Percentiles rank a stretch among this genome's conserved stretches.
These are phyloP conservation scores for Botryosphaeria dothidea DNA, from an alignment of 2,329 filamentous ascomycete genomes.

Conservation along the genomic window DNA sequence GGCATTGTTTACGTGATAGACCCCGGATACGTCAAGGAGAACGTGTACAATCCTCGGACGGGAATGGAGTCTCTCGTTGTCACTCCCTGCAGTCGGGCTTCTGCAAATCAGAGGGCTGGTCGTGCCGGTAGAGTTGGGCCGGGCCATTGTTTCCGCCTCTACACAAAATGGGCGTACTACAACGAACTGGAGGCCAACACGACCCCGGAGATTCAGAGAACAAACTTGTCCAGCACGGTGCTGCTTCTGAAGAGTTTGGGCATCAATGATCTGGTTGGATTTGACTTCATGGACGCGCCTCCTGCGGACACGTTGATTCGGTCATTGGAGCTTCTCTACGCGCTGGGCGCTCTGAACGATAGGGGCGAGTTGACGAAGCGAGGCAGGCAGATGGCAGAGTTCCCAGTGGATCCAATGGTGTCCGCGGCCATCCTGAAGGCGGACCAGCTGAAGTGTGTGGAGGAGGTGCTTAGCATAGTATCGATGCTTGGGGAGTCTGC, in stretches of 20 bases:
- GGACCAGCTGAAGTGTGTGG: conserved; percentile 87
- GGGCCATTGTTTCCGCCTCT: conserved; percentile 90
- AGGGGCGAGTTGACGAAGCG: conserved; percentile 86
- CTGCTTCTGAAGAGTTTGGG: conserved; percentile 85
- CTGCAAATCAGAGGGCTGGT: conserved; percentile 88
- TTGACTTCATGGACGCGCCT: conserved; percentile 95
- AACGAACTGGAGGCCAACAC: conserved; percentile 93
- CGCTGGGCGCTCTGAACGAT: conserved; percentile 84
- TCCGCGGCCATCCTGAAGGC: conserved; percentile 86
- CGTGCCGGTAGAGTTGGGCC: conserved; percentile 89
- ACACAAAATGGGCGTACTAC: conserved; percentile 91
- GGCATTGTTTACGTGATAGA: conserved; percentile 97
- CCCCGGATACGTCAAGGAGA: conserved; percentile 92
- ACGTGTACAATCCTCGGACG: conserved; percentile 85
- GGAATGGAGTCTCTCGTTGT: conserved; percentile 92
- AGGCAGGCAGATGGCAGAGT: conserved; percentile 92
- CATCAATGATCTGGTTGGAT: conserved; percentile 88
- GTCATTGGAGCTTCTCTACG: conserved; percentile 87
- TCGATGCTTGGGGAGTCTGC: conserved; percentile 89
- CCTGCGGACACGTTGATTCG: conserved; percentile 86
- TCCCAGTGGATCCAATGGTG: conserved; percentile 89
- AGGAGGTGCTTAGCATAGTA: conserved; percentile 91
- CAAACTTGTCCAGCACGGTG: conserved; percentile 81
- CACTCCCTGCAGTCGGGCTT: conserved; percentile 86
- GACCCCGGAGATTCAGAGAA: conserved; percentile 89